Percentiles rank a stretch among this genome's conserved stretches.
These are phyloP conservation scores for Flaveria ramosissima DNA, from an alignment of 129 eudicot species.

Conservation along the genomic window DNA sequence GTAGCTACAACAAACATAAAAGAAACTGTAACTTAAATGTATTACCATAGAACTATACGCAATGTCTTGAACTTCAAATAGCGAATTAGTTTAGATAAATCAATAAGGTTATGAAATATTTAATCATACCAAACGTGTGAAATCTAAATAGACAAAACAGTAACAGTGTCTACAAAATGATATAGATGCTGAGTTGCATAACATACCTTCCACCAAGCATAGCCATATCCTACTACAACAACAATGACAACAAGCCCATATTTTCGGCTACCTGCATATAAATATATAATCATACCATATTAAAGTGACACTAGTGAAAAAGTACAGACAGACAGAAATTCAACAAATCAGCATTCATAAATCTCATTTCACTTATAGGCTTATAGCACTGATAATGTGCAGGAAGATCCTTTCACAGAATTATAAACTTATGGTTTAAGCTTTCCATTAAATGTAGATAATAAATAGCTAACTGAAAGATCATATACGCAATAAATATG, in stretches of 20 bases:
- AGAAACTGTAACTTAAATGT: neutral
- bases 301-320: neutral
- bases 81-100: neutral
- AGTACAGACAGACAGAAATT: neutral
- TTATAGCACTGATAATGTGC: neutral
- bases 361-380: neutral
- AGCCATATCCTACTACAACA: constrained; percentile 74
- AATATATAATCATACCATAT: neutral
- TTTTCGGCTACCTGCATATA: constrained; percentile 57
- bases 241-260: constrained; percentile 62
- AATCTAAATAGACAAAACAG: neutral
- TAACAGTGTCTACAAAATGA: neutral
- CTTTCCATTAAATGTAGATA: neutral
- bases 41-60: neutral
- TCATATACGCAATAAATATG: neutral
- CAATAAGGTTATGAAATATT: neutral
- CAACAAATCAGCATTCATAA: neutral
- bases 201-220: constrained; percentile 97
- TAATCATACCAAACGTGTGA: neutral
- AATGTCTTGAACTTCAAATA: neutral
- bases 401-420: neutral
- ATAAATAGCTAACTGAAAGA: neutral
- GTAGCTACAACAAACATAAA: constrained; percentile 7
- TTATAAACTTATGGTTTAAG: neutral
- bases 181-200: neutral